Base-by-base conservation (phyloP, 805 yeast genomes). In the Geotrichum ghanense region DNA sequence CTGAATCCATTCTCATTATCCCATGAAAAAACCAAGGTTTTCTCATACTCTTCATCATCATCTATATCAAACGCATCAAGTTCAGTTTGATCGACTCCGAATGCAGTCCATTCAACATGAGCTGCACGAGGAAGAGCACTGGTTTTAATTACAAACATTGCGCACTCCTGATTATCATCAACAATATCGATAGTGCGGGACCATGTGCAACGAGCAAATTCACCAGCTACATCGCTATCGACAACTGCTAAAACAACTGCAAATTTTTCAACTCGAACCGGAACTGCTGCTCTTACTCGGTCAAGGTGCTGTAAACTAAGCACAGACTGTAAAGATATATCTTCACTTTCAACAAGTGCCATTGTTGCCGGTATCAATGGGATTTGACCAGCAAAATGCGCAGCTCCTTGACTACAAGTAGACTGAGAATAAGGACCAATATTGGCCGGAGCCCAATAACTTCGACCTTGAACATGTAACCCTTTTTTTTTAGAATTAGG, bases 401-500 rank as follows among this genome's bases (percentile, higher is more conserved):
- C 62, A 22, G 71, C 64, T 47, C 77, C 75, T 17, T 59, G 59
- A 12, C 57, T 61, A 51, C 77, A 79, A 9, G 79, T 76, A 0
- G 89, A 75, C 63, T 92, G 98, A 0, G 98, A 90, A 60, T 92
- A 92, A 0, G 98, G 98, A 0, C 98, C 98, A 42, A 92, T 92
- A 54, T 92, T 92, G 31, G 95, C 90, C 0, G 98, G 98, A 0
- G 97, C 97, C 98, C 98, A 92, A 61, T 84, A 89, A 37, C 97
- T 88, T 49, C 89, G 72, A 1, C 97, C 88, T 56, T 92, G 90
- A 6, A 92, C 87, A 58, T 92, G 97, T 14, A 90, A 67, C 0
- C 97, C 96, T 24, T 65, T 66, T 0, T 22, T 41, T 26, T 60
- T 51, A 16, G 45, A 45, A 1, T 45, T 31, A 2, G 49, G 4